phyloP scores from a whole-genome alignment of 129 eudicot genomes.

The Flaveria ramosissima region DNA sequence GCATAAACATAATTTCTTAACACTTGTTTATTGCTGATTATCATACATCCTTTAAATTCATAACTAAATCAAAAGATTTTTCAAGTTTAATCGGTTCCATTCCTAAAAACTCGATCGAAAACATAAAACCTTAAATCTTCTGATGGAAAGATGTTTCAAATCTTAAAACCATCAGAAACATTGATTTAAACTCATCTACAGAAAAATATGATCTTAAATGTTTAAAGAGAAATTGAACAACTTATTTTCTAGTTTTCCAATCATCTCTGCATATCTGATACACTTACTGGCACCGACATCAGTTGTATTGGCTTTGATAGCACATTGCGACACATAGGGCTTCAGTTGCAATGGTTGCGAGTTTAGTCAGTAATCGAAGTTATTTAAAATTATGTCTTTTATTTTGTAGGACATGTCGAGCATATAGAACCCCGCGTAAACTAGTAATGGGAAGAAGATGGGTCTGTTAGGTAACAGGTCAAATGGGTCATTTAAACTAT shows the following conservation, averaged over 20 bases:
- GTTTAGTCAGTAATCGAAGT: background rate
- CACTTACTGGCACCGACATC: constrained; percentile 25
- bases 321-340: constrained; percentile 41
- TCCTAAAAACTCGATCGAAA: background rate
- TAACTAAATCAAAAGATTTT: background rate
- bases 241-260: constrained; percentile 5
- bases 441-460: background rate
- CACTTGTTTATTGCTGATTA: background rate
- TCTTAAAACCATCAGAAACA: background rate
- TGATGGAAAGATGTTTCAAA: background rate
- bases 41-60: background rate
- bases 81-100: background rate
- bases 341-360: constrained; percentile 33
- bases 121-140: background rate
- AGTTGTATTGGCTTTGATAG: constrained; percentile 23
- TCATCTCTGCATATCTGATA: background rate
- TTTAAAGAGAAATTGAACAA: background rate
- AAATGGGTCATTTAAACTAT: background rate
- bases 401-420: background rate
- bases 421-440: background rate
- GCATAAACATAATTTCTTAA: no score
- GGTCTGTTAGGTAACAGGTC: background rate
- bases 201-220: background rate
- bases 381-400: constrained; percentile 12
- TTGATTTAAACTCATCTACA: background rate